A percentile compares a stretch with the other conserved stretches of the same genome.
Conservation (phyloP, 768 basidiomycete species). For the Mrakia frigida region DNA sequence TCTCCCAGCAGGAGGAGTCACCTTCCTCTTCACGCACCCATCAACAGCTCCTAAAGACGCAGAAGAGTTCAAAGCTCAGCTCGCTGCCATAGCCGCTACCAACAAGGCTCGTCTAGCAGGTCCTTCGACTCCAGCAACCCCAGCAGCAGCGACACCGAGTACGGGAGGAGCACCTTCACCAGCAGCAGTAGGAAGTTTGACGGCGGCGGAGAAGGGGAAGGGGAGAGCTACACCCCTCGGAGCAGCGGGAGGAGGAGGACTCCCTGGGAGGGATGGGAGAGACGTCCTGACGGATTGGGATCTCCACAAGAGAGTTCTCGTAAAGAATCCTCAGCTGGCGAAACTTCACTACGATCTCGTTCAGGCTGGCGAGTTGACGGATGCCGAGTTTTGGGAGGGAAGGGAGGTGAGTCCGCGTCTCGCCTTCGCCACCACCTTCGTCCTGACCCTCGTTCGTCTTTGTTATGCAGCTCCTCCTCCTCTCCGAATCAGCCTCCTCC, state of each 20-base stretch:
- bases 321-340: slow-evolving; percentile 71
- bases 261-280: slow-evolving; percentile 15
- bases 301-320: slow-evolving; percentile 52
- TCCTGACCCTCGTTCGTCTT: background rate
- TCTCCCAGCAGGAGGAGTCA: slow-evolving; percentile 35
- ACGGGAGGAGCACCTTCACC: slow-evolving; percentile 25
- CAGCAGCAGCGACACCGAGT: background rate
- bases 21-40: slow-evolving; percentile 41
- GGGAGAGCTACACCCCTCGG: background rate
- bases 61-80: slow-evolving; percentile 39
- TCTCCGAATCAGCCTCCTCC: slow-evolving; percentile 52
- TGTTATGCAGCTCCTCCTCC: slow-evolving; percentile 60
- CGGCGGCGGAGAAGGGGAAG: background rate
- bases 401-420: slow-evolving; percentile 60
- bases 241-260: slow-evolving; percentile 7
- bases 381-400: slow-evolving; percentile 96
- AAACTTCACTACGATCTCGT: slow-evolving; percentile 83
- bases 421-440: background rate
- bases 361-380: slow-evolving; percentile 73
- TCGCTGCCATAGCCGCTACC: slow-evolving; percentile 40
- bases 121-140: background rate
- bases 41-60: slow-evolving; percentile 36
- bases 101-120: slow-evolving; percentile 34
- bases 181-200: background rate
- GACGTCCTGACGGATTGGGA: slow-evolving; percentile 33